These are phyloP conservation scores for Diaporthe humulicola DNA, from an alignment of 2,329 filamentous ascomycete species.

Conservation along the genomic window DNA sequence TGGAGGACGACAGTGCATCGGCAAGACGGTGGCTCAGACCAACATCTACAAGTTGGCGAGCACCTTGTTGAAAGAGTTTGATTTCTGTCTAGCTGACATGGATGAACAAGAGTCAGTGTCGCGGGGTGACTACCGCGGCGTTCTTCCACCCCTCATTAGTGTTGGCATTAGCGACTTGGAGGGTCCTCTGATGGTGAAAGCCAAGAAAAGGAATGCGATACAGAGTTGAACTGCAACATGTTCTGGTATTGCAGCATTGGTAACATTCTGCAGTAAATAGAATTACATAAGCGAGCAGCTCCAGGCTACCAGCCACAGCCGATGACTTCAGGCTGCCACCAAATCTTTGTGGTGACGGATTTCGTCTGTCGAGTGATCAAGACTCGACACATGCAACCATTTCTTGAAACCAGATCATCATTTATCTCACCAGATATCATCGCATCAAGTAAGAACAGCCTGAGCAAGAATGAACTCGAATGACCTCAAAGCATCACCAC, in stretches of 20 bases:
- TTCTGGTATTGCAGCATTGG: too few relatives aligned
- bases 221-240: background rate
- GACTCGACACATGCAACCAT: background rate
- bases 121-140: constrained; percentile 34
- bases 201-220: background rate
- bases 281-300: background rate
- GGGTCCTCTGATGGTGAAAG: constrained; percentile 16
- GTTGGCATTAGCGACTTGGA: constrained; percentile 42
- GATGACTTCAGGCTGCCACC: background rate
- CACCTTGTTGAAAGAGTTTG: constrained; percentile 44
- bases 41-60: constrained; percentile 52
- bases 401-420: background rate
- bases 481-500: background rate
- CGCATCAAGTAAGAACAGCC: background rate
- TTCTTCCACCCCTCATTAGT: constrained; percentile 39
- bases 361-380: background rate
- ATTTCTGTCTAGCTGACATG: constrained; percentile 47
- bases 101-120: constrained; percentile 35
- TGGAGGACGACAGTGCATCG: constrained; percentile 51
- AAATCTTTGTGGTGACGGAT: too few relatives aligned
- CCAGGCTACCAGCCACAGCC: background rate
- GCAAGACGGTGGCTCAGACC: constrained; percentile 50
- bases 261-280: background rate
- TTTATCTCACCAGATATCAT: background rate
- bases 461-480: background rate